Base-by-base conservation (phyloP, 495 filamentous ascomycete genomes). In the Xylaria flabelliformis region DNA sequence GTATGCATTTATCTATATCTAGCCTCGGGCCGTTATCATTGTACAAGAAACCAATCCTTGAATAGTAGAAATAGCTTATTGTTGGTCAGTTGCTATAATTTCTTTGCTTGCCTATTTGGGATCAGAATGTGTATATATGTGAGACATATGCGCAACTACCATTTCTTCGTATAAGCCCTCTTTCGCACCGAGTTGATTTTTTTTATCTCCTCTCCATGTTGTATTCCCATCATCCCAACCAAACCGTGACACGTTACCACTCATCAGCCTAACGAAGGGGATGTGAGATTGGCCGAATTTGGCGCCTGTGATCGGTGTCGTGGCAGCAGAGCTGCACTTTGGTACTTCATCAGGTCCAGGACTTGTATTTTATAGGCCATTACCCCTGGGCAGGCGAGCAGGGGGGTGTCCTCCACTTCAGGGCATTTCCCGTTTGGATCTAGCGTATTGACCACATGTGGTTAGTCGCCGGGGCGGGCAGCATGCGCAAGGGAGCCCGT, bases 391-490 rank as follows among this genome's bases (percentile, higher is more conserved):
- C 61, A 3, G 44, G 12, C 39, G 36, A 42, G 39, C 61, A 64
- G 61, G 61, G 59, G 61, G 39, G 34, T 12, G 39, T 12, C 36
- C 19, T 46, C 51, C 51, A 32, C 53, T 26, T 42, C 26, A 62
- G 55, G 21, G 55, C 48, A 69, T 21, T 69, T 59, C 67, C 67
- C 10, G 24, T 32, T 62, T 48, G 9, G 41, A 17, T 19, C 67
- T 69, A 69, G 56, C 9, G 41, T 15, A 36, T 39, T 50, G 32
- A 51, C 66, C 66, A 44, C 34, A 61, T 69, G 55, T 32, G 55
- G 67, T 39, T 61, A 69, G 55, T 55, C 56, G 67, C 41, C 67
- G 61, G 39, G 21, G 41, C 36, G 36, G 36, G 36, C 36, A 39
- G 6, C 29, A 36, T 36, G 56, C 56, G 56, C 29, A 59, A 59